These are phyloP conservation scores for Bretschneidera sinensis DNA, from an alignment of 345 rosid species.

Conservation along the genomic window DNA sequence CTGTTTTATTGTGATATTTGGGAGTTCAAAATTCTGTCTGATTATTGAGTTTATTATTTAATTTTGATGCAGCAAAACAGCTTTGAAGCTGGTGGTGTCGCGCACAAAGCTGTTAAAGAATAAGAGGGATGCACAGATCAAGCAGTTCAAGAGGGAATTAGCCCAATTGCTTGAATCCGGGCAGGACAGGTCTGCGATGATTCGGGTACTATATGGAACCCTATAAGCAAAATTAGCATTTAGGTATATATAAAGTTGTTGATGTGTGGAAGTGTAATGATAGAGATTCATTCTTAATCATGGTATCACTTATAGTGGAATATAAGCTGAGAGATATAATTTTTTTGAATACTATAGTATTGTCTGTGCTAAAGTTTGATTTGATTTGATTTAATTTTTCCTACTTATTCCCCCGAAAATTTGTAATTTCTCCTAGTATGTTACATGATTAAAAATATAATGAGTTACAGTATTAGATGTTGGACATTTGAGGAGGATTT, in stretches of 20 bases:
- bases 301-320: not conserved
- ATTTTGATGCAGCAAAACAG: slow-evolving; percentile 54
- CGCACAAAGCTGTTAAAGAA: slow-evolving; percentile 77
- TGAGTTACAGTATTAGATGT: no score
- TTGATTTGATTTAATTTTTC: no score
- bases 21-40: not conserved
- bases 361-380: not conserved
- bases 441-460: no score
- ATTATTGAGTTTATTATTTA: not conserved
- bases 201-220: slow-evolving; percentile 43
- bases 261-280: not conserved
- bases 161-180: slow-evolving; percentile 81
- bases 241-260: not conserved
- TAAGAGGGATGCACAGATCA: slow-evolving; percentile 58
- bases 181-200: slow-evolving; percentile 73
- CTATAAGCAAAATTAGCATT: no score
- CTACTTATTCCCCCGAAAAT: no score
- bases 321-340: no score
- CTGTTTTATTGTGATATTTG: slow-evolving; percentile 11
- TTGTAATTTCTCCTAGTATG: no score
- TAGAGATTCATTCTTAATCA: no score
- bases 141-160: slow-evolving; percentile 67
- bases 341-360: not conserved
- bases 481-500: no score
- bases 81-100: slow-evolving; percentile 67